phyloP scores from a whole-genome alignment of 2,329 filamentous ascomycete species.

The Clonostachys byssicola region DNA sequence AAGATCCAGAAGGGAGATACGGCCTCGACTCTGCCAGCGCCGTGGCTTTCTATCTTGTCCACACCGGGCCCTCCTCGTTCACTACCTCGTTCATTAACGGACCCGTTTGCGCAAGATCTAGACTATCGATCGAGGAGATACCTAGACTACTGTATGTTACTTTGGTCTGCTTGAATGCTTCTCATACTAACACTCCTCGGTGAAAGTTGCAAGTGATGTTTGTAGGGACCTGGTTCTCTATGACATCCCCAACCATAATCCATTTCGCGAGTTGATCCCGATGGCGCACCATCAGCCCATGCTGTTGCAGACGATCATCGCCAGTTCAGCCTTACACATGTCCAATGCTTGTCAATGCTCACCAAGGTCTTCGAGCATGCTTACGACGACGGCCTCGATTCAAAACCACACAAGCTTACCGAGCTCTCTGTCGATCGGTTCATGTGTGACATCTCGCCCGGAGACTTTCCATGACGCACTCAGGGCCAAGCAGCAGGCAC shows the following conservation, averaged over 20 bases:
- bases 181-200: neutral
- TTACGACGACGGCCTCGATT: no score
- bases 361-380: no score
- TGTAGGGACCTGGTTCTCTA: constrained; percentile 50
- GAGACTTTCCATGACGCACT: constrained; percentile 27
- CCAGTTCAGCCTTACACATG: constrained; percentile 44
- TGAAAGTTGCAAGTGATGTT: constrained; percentile 37
- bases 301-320: constrained; percentile 42
- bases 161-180: neutral
- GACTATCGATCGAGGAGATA: neutral
- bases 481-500: constrained; percentile 39
- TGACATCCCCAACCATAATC: constrained; percentile 38
- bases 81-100: no score
- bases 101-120: no score
- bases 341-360: constrained; percentile 24
- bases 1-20: no score
- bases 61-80: neutral
- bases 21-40: neutral
- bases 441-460: no score
- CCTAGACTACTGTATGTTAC: neutral
- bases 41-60: neutral
- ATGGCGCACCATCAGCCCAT: constrained; percentile 38
- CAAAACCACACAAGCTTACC: no score
- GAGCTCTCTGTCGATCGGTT: no score
- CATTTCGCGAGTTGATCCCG: constrained; percentile 43